A percentile compares a stretch with the other conserved stretches of the same genome.
phyloP scores from a whole-genome alignment of 78 protist species.

The Anaeramoeba ignava region DNA sequence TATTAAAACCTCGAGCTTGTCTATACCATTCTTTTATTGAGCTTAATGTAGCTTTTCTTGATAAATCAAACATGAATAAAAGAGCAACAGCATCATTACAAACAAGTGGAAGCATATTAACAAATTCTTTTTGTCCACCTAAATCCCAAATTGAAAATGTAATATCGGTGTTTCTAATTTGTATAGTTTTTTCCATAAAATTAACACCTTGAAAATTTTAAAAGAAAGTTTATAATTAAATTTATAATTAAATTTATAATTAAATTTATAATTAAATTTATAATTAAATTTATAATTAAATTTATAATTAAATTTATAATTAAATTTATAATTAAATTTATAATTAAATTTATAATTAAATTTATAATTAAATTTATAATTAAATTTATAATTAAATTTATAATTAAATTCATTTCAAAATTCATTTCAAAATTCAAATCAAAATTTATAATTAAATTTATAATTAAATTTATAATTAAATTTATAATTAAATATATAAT shows the following conservation, averaged over 20 bases:
- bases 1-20: slow-evolving; percentile 85
- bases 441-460: neutral
- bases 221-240: slow-evolving; percentile 17
- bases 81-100: slow-evolving; percentile 88
- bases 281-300: slow-evolving; percentile 82
- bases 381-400: neutral
- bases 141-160: slow-evolving; percentile 90
- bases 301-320: slow-evolving; percentile 85
- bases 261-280: slow-evolving; percentile 84
- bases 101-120: slow-evolving; percentile 87
- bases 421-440: neutral
- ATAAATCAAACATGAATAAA: slow-evolving; percentile 87
- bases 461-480: neutral
- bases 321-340: slow-evolving; percentile 41
- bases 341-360: neutral
- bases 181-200: slow-evolving; percentile 86
- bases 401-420: slow-evolving; percentile 1
- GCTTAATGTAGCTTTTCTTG: slow-evolving; percentile 71
- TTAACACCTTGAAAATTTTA: slow-evolving; percentile 66
- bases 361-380: neutral
- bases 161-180: slow-evolving; percentile 61
- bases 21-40: slow-evolving; percentile 83
- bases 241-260: slow-evolving; percentile 84
- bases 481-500: neutral
- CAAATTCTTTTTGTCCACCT: slow-evolving; percentile 83